phyloP scores from a whole-genome alignment of 225 moss, liverwort and hornwort genomes.

The Sphagnum contortum region DNA sequence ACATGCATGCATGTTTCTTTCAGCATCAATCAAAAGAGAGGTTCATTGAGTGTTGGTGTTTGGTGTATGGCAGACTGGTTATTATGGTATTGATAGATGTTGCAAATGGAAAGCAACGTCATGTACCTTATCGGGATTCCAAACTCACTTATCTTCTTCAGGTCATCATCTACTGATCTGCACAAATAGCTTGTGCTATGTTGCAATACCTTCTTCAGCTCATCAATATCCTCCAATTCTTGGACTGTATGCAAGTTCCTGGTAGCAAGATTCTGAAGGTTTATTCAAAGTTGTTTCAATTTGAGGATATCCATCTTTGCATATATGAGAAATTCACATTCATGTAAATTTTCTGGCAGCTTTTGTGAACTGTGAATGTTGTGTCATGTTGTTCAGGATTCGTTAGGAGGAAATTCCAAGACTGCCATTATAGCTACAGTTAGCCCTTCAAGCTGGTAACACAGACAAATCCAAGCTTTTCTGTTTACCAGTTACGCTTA shows the following conservation, averaged over 20 bases:
- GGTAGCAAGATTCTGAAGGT: background rate
- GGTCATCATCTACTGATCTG: conserved; percentile 13
- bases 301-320: background rate
- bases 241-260: too few species aligned
- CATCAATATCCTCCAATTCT: too few species aligned
- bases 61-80: conserved; percentile 27
- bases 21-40: background rate
- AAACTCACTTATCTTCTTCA: conserved; percentile 59
- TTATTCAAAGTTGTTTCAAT: background rate
- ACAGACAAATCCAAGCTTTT: too few species aligned
- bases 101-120: conserved; percentile 59
- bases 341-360: background rate
- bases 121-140: conserved; percentile 61
- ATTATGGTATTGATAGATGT: conserved; percentile 61
- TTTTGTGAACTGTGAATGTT: background rate
- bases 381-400: conserved; percentile 22
- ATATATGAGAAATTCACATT: background rate
- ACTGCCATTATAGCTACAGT: conserved; percentile 46
- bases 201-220: background rate
- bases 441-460: conserved; percentile 47
- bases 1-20: background rate
- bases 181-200: background rate
- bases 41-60: background rate
- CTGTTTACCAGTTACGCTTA: too few species aligned
- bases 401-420: conserved; percentile 48